These are phyloP conservation scores for Salvia rosmarinus DNA, from an alignment of 257 asterid species.

Conservation along the genomic window DNA sequence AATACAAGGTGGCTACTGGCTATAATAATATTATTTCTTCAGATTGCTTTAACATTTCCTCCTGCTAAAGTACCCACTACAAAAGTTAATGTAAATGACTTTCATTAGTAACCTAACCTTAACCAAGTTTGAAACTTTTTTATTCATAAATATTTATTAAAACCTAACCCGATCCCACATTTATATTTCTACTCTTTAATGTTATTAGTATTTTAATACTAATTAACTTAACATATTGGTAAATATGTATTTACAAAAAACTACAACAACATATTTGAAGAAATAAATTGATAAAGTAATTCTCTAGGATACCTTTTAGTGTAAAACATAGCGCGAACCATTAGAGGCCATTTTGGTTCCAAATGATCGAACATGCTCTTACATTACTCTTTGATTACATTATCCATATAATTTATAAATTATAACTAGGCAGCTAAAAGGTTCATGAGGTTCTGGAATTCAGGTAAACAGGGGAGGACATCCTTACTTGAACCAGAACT, in stretches of 20 bases:
- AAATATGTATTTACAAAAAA: not conserved
- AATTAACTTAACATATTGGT: not conserved
- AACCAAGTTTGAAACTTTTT: not conserved
- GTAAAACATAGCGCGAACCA: not conserved
- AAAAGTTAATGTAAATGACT: too few relatives aligned
- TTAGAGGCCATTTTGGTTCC: slow-evolving; percentile 2
- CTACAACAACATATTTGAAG: not conserved
- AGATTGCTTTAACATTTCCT: not conserved
- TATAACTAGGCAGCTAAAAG: slow-evolving; percentile 12
- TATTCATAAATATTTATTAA: not conserved
- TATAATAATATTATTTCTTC: not conserved
- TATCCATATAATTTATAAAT: not conserved
- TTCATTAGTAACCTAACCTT: too few relatives aligned
- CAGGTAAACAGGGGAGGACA: slow-evolving; percentile 17
- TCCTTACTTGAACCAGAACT: slow-evolving; percentile 78
- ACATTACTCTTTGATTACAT: not conserved
- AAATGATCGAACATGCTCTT: not conserved
- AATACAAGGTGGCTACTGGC: not conserved
- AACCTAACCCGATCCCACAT: not conserved
- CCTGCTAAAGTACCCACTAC: too few relatives aligned
- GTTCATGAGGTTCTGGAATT: not conserved
- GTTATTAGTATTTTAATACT: not conserved
- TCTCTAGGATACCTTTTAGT: not conserved
- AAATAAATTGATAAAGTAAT: not conserved
- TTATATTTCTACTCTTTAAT: not conserved